A percentile compares a stretch with the other conserved stretches of the same genome.
phyloP scores from a whole-genome alignment of 306 rosid species.

The Macrotyloma uniflorum region DNA sequence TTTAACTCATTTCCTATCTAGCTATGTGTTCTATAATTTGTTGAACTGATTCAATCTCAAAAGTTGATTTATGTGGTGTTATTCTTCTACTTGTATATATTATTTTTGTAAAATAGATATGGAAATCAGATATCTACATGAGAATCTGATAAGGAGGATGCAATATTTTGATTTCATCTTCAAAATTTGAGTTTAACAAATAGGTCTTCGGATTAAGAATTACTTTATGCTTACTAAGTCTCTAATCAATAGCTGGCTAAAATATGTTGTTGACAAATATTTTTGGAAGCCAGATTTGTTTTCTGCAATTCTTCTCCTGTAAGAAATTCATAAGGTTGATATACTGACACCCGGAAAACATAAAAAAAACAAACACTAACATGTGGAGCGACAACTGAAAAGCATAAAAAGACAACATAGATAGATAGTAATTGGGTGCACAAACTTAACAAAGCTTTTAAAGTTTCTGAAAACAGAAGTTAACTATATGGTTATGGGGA shows the following conservation, averaged over 20 bases:
- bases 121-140: no score
- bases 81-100: no score
- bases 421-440: constrained; percentile 13
- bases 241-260: not conserved
- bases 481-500: not conserved
- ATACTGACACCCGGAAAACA: not conserved
- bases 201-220: not conserved
- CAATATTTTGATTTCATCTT: no score
- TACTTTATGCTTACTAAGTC: not conserved
- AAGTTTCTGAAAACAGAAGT: not conserved
- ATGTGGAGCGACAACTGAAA: not conserved
- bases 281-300: not conserved
- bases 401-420: constrained; percentile 10
- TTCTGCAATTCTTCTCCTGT: not conserved
- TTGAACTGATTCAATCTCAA: no score
- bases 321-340: constrained; percentile 4
- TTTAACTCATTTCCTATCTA: not conserved
- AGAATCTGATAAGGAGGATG: no score
- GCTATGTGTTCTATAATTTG: not conserved
- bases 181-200: no score
- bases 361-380: not conserved
- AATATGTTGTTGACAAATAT: not conserved
- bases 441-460: constrained; percentile 10
- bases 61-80: no score
- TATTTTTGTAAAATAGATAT: no score